These are phyloP conservation scores for Collybia sordida DNA, from an alignment of 768 basidiomycete species.

Conservation along the genomic window DNA sequence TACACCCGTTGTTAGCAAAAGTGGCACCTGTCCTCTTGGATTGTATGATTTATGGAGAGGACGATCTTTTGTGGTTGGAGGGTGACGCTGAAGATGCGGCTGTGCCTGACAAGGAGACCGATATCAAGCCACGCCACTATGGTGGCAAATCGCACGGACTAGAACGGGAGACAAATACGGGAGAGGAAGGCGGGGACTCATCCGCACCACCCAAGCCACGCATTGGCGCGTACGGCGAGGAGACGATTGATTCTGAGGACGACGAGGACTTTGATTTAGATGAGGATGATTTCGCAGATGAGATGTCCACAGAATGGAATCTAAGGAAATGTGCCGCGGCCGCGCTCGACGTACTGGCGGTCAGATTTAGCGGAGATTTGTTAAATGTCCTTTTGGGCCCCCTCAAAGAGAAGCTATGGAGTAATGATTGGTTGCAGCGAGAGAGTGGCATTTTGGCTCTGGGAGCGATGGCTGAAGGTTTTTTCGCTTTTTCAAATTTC, in stretches of 20 bases:
- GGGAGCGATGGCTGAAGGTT: slow-evolving; percentile 98
- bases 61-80: slow-evolving; percentile 93
- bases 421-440: slow-evolving; percentile 86
- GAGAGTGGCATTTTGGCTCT: slow-evolving; percentile 96
- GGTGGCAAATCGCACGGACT: slow-evolving; percentile 82
- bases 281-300: slow-evolving; percentile 93
- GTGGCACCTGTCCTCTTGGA: slow-evolving; percentile 94
- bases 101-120: slow-evolving; percentile 91
- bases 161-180: slow-evolving; percentile 60
- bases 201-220: slow-evolving; percentile 37
- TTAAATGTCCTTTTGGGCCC: slow-evolving; percentile 86
- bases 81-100: slow-evolving; percentile 86
- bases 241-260: slow-evolving; percentile 80
- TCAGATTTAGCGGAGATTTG: slow-evolving; percentile 88
- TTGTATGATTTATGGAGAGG: slow-evolving; percentile 97
- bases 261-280: slow-evolving; percentile 88
- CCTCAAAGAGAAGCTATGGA: slow-evolving; percentile 93
- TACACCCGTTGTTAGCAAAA: slow-evolving; percentile 85
- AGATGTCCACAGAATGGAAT: slow-evolving; percentile 98
- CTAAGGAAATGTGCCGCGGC: slow-evolving; percentile 97
- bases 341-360: slow-evolving; percentile 93
- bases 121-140: slow-evolving; percentile 96
- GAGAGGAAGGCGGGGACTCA: slow-evolving; percentile 33
- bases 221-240: slow-evolving; percentile 75
- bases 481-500: slow-evolving; percentile 17